Evolutionary conservation across 257 asterid genomes (phyloP), one percentile per base, ranked within the genome.

Genomic region (Solanum bukasovii): DNA sequence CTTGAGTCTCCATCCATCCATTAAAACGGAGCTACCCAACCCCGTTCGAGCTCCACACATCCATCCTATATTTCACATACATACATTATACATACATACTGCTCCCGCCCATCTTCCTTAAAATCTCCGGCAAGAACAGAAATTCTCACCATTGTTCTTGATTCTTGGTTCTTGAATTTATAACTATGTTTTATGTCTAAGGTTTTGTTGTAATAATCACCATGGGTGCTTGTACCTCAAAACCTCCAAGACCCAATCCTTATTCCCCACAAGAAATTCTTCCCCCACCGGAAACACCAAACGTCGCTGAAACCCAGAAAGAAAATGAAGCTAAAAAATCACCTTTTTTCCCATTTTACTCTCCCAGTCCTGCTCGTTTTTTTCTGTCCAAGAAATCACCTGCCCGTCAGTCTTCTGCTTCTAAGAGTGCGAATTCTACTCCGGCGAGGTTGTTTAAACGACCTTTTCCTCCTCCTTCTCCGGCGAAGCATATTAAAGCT

Each of bases 141-240:
- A 78, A 42, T 13, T 25, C 63, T 78, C 63, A 23, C 56, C 33
- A 38, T 75, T 37, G 33, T 75, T 27, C 14, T 71, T 71, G 21
- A 79, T 74, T 27, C 14, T 70, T 70, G 20, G 5, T 71, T 71
- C 44, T 81, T 81, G 67, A 81, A 81, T 27, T 18, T 18, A 38
- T 6, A 27, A 81, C 40, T 46, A 82, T 82, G 85, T 82, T 49
- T 18, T 29, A 14, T 74, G 49, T 14, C 14, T 78, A 78, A 78
- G 63, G 9, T 40, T 25, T 35, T 78, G 59, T 78, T 25, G 63
- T 18, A 13, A 79, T 18, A 25, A 79, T 44, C 56, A 73, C 29
- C 72, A 93, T 94, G 98, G 98, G 98, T 56, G 87, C 88, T 85
- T 90, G 93, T 93, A 63, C 87, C 81, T 94, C 98, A 46, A 93